A percentile compares a stretch with the other conserved stretches of the same genome.
phyloP scores from a whole-genome alignment of 192 early-diverging fungal species.

The Gorgonomyces haynaldii region DNA sequence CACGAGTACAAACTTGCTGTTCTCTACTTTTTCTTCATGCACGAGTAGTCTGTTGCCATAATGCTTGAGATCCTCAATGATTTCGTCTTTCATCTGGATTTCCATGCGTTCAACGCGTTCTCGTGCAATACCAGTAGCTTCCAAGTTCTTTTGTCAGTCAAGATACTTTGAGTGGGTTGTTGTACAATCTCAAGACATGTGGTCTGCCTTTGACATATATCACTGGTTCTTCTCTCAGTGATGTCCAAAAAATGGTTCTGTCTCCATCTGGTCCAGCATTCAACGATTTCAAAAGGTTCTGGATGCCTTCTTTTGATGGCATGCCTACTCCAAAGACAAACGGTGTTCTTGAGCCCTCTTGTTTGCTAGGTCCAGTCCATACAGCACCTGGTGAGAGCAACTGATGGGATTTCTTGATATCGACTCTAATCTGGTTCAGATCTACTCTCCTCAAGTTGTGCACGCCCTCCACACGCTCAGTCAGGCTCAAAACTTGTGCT shows the following conservation, averaged over 20 bases:
- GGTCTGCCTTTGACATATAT: conserved; percentile 49
- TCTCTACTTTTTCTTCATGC: conserved; percentile 40
- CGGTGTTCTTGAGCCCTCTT: too few relatives aligned
- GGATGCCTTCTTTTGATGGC: conserved; percentile 51
- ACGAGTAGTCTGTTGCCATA: conserved; percentile 42
- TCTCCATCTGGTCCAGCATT: conserved; percentile 35
- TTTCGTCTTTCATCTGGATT: conserved; percentile 44
- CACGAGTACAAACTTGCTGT: conserved; percentile 33
- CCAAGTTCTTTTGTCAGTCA: conserved; percentile 29
- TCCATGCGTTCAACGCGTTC: conserved; percentile 58
- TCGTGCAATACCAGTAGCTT: conserved; percentile 48
- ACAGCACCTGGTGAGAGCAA: not conserved
- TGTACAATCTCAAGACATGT: conserved; percentile 47
- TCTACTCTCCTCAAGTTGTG: conserved; percentile 17
- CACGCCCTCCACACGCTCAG: conserved; percentile 39
- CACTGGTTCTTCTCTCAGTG: conserved; percentile 53
- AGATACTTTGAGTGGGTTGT: conserved; percentile 41
- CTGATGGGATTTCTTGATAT: not conserved
- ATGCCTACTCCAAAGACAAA: conserved; percentile 46
- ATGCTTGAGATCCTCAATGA: conserved; percentile 31
- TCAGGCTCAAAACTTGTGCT: conserved; percentile 45
- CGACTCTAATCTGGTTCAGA: conserved; percentile 13
- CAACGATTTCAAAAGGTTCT: conserved; percentile 27
- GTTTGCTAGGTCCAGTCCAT: too few relatives aligned
- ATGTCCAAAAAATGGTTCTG: conserved; percentile 45